These are phyloP conservation scores for Lipomyces kockii DNA, from an alignment of 805 yeast species.

Conservation along the genomic window DNA sequence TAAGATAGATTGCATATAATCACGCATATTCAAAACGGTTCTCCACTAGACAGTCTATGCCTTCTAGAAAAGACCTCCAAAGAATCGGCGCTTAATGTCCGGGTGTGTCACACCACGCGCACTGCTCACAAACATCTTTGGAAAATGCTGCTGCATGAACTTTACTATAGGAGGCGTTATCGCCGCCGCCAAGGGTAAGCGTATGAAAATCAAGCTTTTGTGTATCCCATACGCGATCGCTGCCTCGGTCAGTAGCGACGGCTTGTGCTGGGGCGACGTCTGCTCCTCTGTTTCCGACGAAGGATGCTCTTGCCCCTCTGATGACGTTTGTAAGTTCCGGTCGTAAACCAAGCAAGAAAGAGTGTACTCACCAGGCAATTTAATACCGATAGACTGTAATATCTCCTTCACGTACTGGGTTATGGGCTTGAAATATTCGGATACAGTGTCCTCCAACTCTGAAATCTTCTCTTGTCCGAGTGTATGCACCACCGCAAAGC, in stretches of 20 bases:
- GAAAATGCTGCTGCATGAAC: conserved; percentile 83
- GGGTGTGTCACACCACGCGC: conserved; percentile 28
- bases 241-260: conserved; percentile 74
- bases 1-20: not conserved
- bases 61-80: conserved; percentile 25
- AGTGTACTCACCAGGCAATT: not conserved
- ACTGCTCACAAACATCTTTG: conserved; percentile 15
- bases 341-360: not conserved
- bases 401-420: conserved; percentile 12
- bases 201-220: conserved; percentile 73
- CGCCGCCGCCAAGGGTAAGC: conserved; percentile 91
- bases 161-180: conserved; percentile 80
- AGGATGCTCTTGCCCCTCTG: not conserved
- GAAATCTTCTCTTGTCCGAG: conserved; percentile 83
- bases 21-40: not conserved
- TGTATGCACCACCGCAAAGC: conserved; percentile 81
- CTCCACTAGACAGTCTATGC: not conserved
- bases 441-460: conserved; percentile 57
- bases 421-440: conserved; percentile 21
- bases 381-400: conserved; percentile 12
- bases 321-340: not conserved
- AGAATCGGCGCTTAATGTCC: conserved; percentile 26
- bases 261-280: conserved; percentile 19
- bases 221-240: conserved; percentile 92
- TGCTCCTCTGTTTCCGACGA: not conserved